Evolutionary conservation across 1,284 basidiomycete genomes (phyloP).

Genomic region (Phlebopus sp.): DNA sequence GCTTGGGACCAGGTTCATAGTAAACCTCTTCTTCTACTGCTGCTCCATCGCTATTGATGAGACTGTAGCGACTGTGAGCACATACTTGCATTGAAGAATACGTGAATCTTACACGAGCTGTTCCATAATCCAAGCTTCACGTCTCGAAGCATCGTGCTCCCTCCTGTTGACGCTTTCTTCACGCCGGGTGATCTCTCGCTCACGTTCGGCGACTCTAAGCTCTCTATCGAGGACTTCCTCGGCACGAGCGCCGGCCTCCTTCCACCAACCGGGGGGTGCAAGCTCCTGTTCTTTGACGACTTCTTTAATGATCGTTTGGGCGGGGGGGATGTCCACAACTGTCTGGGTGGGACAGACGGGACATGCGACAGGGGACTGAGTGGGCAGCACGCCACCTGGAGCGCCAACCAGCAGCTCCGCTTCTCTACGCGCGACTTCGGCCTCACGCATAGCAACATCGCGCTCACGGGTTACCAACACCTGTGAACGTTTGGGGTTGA

Average conservation of each 20-base stretch:
- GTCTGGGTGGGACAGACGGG: conserved; percentile 53
- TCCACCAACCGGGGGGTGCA: conserved; percentile 71
- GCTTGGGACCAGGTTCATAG: conserved; percentile 65
- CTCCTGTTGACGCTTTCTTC: conserved; percentile 79
- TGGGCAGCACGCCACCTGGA: conserved; percentile 68
- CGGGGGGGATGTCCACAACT: conserved; percentile 52
- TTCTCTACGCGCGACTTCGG: conserved; percentile 80
- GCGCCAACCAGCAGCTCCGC: conserved; percentile 77
- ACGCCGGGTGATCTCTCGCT: conserved; percentile 77
- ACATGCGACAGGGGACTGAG: conserved; percentile 49
- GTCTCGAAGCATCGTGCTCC: conserved; percentile 78
- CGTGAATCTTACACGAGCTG: conserved; percentile 69
- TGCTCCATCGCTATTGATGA: conserved; percentile 64
- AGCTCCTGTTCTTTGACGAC: conserved; percentile 76
- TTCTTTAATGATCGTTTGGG: conserved; percentile 80
- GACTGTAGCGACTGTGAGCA: conserved; percentile 40
- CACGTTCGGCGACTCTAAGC: conserved; percentile 76
- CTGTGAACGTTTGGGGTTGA: conserved; percentile 77
- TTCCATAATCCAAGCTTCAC: conserved; percentile 86
- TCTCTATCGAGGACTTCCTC: conserved; percentile 81
- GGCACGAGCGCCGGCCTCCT: conserved; percentile 57
- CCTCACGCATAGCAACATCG: conserved; percentile 72
- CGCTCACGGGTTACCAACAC: conserved; percentile 73
- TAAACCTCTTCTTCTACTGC: conserved; percentile 74
- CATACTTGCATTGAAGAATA: background rate